A percentile compares a stretch with the other conserved stretches of the same genome.
phyloP scores from a whole-genome alignment of 2,329 filamentous ascomycete genomes.

The Aspergillus awamori region DNA sequence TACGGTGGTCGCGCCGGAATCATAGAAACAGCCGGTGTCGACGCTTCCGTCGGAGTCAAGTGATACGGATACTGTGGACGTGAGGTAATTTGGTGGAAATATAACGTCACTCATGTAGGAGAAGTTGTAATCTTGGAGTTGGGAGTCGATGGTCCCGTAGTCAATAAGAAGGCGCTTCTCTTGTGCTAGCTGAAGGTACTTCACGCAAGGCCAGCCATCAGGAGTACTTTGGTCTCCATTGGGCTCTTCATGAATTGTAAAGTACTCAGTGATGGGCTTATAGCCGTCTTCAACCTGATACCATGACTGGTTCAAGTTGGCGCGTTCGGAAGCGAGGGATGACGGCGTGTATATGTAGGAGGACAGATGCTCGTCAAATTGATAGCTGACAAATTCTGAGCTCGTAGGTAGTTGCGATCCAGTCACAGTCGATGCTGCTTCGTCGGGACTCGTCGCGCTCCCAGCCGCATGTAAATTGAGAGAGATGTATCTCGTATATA shows the following conservation, averaged over 20 bases:
- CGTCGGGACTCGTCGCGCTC: constrained; percentile 44
- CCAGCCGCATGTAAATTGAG: constrained; percentile 64
- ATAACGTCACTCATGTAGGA: constrained; percentile 53
- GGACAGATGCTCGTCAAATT: constrained; percentile 53
- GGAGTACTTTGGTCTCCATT: constrained; percentile 50
- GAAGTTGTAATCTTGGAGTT: constrained; percentile 61
- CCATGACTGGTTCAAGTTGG: constrained; percentile 63
- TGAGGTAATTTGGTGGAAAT: constrained; percentile 54
- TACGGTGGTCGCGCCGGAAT: constrained; percentile 44
- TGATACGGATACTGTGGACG: constrained; percentile 38
- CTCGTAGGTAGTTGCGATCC: constrained; percentile 49
- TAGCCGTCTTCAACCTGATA: constrained; percentile 47
- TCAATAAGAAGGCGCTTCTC: constrained; percentile 58
- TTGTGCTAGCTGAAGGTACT: constrained; percentile 58
- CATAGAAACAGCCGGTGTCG: constrained; percentile 58
- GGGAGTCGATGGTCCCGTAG: constrained; percentile 60
- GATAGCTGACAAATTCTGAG: constrained; percentile 50
- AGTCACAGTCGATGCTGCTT: constrained; percentile 45
- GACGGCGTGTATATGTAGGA: constrained; percentile 58
- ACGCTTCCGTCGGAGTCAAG: constrained; percentile 46
- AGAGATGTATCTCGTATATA: constrained; percentile 56
- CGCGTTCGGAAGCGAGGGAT: constrained; percentile 54
- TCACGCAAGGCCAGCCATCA: constrained; percentile 67
- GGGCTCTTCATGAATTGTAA: constrained; percentile 43
- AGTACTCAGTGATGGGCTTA: constrained; percentile 57